Conservation (phyloP, 106 monocot genomes). For the Triglochin maritima region DNA sequence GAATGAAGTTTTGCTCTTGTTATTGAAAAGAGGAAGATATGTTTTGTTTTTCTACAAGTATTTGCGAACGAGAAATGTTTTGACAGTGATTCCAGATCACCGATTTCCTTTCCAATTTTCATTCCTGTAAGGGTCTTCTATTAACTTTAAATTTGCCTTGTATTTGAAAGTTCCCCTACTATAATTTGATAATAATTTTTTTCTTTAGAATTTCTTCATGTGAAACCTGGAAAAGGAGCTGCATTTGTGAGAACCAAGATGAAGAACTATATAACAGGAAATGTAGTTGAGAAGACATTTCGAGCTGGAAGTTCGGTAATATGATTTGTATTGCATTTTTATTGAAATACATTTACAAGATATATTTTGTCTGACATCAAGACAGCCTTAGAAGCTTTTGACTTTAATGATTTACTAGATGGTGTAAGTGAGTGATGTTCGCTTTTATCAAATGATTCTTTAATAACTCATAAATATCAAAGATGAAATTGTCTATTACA, state of each 20-base stretch:
- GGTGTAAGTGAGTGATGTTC: neutral
- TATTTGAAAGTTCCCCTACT: too few relatives aligned
- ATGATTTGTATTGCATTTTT: neutral
- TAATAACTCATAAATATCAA: neutral
- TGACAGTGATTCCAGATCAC: too few relatives aligned
- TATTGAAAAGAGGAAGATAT: too few relatives aligned
- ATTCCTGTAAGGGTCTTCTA: too few relatives aligned
- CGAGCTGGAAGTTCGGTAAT: conserved; percentile 96
- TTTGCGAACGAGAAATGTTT: too few relatives aligned
- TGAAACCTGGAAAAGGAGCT: conserved; percentile 95
- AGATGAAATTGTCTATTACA: too few relatives aligned
- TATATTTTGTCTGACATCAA: neutral
- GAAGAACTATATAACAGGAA: conserved; percentile 78
- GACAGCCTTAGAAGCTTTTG: neutral
- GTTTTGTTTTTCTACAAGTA: too few relatives aligned
- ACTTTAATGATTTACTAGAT: neutral
- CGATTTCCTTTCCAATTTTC: too few relatives aligned
- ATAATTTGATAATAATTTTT: neutral
- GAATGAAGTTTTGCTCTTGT: too few relatives aligned
- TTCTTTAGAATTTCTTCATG: conserved; percentile 82
- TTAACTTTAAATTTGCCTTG: too few relatives aligned
- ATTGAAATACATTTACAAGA: neutral
- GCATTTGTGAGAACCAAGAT: conserved; percentile 95
- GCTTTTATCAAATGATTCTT: neutral
- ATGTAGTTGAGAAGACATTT: conserved; percentile 93